Evolutionary conservation across 192 early-diverging fungal genomes (phyloP).

Genomic region (Geranomyces michiganensis): DNA sequence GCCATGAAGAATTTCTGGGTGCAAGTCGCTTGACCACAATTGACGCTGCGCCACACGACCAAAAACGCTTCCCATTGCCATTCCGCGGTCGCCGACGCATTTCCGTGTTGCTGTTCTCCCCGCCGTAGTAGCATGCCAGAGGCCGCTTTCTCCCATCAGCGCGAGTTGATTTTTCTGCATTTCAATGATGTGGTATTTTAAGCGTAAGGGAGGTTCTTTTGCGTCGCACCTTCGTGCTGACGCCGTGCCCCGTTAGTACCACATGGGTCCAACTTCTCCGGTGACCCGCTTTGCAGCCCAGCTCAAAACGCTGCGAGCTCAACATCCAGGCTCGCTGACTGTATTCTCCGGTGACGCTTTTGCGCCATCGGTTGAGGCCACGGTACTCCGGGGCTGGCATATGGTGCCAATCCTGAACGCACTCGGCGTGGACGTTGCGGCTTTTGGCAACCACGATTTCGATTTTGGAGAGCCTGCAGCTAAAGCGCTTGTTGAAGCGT

Average conservation of each 20-base stretch:
- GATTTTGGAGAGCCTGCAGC: slow-evolving; percentile 65
- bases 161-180: not conserved
- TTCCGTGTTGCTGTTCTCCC: too few relatives aligned
- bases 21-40: too few relatives aligned
- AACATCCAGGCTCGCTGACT: not conserved
- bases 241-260: not conserved
- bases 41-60: too few relatives aligned
- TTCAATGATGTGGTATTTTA: slow-evolving; percentile 2
- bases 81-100: too few relatives aligned
- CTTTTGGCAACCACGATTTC: slow-evolving; percentile 62
- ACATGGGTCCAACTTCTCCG: not conserved
- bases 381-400: slow-evolving; percentile 8
- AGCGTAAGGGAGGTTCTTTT: not conserved
- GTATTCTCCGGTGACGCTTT: slow-evolving; percentile 17
- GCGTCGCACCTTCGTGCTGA: not conserved
- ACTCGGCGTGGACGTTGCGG: slow-evolving; percentile 61
- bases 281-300: not conserved
- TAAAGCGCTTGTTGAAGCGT: slow-evolving; percentile 46
- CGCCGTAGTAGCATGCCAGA: too few relatives aligned
- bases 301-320: not conserved
- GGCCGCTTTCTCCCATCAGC: too few relatives aligned
- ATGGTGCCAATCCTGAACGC: slow-evolving; percentile 58
- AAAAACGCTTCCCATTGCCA: too few relatives aligned
- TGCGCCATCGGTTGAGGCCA: slow-evolving; percentile 13
- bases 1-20: too few relatives aligned